Evolutionary conservation across 2,329 filamentous ascomycete species (phyloP), one percentile per base, ranked within the genome.

Genomic region (Coniochaeta prunicola): DNA sequence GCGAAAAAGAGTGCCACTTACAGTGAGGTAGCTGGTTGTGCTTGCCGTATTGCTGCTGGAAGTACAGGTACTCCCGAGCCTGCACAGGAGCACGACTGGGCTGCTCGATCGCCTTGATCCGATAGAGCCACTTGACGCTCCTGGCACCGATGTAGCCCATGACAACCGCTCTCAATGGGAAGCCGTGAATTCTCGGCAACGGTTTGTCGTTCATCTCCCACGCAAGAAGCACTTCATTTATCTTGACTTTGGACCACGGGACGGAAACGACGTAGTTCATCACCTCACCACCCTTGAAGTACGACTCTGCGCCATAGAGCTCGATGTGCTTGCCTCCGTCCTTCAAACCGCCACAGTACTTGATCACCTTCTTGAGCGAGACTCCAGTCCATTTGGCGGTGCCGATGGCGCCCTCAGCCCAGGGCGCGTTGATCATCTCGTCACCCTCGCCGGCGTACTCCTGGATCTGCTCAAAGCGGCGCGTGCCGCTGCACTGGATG

Each of bases 161-260:
- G 0, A 88, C 85, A 0, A 89, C 77, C 0, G 79, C 75, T 5
- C 87, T 78, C 0, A 90, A 71, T 0, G 87, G 87, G 26, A 77
- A 85, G 0, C 87, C 87, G 60, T 90, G 87, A 60, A 89, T 88
- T 12, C 76, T 77, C 0, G 86, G 87, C 0, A 90, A 73, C 0
- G 77, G 77, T 61, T 87, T 74, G 5, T 82, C 86, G 62, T 90
- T 90, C 87, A 90, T 90, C 65, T 88, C 83, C 85, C 85, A 90
- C 0, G 82, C 83, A 0, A 90, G 75, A 56, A 90, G 74, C 0
- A 90, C 87, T 65, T 90, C 84, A 62, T 87, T 81, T 9, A 77
- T 72, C 63, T 85, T 86, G 53, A 89, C 86, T 69, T 90, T 90
- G 7, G 80, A 79, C 75, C 80, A 86, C 0, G 88, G 87, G 0